A percentile compares a stretch with the other conserved stretches of the same genome.
These are phyloP conservation scores for Xylaria cubensis DNA, from an alignment of 495 filamentous ascomycete species.

Conservation along the genomic window DNA sequence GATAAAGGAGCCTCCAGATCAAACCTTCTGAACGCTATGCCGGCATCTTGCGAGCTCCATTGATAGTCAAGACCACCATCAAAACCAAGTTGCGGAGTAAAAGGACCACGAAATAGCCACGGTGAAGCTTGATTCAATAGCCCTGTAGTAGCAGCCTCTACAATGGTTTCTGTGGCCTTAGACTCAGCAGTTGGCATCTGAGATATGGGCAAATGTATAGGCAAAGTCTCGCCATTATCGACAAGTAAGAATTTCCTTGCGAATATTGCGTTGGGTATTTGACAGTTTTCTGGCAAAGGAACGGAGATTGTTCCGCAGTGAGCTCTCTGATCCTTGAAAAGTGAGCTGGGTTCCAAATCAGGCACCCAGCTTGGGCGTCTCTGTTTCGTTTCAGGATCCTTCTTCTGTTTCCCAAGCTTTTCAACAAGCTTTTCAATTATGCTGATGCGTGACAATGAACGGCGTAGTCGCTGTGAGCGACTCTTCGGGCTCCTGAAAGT, in stretches of 20 bases:
- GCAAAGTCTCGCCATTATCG: constrained; percentile 36
- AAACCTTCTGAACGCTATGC: constrained; percentile 27
- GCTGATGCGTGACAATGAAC: constrained; percentile 27
- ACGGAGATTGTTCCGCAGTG: constrained; percentile 18
- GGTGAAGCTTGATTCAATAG: constrained; percentile 32
- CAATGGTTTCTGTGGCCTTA: constrained; percentile 47
- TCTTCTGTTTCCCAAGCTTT: constrained; percentile 25
- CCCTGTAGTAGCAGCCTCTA: constrained; percentile 49
- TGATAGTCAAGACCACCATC: constrained; percentile 43
- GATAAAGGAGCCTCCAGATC: constrained; percentile 25
- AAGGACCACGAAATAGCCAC: constrained; percentile 42
- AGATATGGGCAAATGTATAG: constrained; percentile 29
- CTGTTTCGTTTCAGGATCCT: constrained; percentile 26
- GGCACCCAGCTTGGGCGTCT: constrained; percentile 37
- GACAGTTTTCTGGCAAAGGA: constrained; percentile 33
- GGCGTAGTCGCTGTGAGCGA: constrained; percentile 30
- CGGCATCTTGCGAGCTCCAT: constrained; percentile 37
- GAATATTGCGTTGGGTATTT: constrained; percentile 43
- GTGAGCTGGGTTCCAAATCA: constrained; percentile 29
- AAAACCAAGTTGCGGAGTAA: constrained; percentile 43
- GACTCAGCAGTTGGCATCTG: constrained; percentile 44
- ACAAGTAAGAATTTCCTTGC: constrained; percentile 43
- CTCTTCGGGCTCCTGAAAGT: constrained; percentile 21
- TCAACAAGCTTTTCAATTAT: constrained; percentile 30
- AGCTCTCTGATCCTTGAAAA: constrained; percentile 28